Evolutionary conservation across 352 stramenopile species (phyloP).

Genomic region (Elongisporangium prolatum): DNA sequence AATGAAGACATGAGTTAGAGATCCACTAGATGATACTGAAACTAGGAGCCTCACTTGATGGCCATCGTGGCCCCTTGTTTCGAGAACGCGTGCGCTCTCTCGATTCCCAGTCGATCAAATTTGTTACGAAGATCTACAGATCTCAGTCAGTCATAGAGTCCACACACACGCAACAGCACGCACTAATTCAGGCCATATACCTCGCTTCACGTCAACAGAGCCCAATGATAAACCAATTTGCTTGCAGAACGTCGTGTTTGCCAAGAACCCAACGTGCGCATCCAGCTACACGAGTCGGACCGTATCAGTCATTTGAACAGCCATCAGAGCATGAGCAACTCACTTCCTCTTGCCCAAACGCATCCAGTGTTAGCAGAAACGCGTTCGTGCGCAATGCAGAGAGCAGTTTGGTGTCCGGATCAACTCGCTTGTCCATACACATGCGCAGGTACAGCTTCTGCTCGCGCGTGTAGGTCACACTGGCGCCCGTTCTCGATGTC

Average conservation of each 20-base stretch:
- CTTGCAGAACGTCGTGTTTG: conserved; percentile 19
- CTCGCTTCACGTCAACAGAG: conserved; percentile 40
- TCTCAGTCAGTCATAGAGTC: neutral
- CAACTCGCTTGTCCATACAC: conserved; percentile 45
- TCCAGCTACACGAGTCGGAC: conserved; percentile 20
- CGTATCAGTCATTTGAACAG: neutral
- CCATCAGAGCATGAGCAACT: neutral
- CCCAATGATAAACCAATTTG: conserved; percentile 50
- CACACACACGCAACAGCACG: neutral
- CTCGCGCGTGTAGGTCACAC: conserved; percentile 23
- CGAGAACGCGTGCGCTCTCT: conserved; percentile 33
- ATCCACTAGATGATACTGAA: neutral
- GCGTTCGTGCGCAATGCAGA: conserved; percentile 23
- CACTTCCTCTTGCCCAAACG: conserved; percentile 49
- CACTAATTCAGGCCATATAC: conserved; percentile 9
- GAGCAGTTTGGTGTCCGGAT: conserved; percentile 46
- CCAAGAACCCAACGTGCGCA: conserved; percentile 47
- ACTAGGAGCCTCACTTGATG: conserved; percentile 18
- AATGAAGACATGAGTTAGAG: conserved; percentile 1
- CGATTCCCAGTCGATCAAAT: conserved; percentile 52
- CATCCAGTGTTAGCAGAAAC: conserved; percentile 48
- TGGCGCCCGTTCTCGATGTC: conserved; percentile 2
- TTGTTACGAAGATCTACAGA: conserved; percentile 50
- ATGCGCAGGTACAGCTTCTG: conserved; percentile 55
- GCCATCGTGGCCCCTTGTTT: conserved; percentile 23